Conservation (phyloP, 148 eudicot species). For the Diospyros lotus region DNA sequence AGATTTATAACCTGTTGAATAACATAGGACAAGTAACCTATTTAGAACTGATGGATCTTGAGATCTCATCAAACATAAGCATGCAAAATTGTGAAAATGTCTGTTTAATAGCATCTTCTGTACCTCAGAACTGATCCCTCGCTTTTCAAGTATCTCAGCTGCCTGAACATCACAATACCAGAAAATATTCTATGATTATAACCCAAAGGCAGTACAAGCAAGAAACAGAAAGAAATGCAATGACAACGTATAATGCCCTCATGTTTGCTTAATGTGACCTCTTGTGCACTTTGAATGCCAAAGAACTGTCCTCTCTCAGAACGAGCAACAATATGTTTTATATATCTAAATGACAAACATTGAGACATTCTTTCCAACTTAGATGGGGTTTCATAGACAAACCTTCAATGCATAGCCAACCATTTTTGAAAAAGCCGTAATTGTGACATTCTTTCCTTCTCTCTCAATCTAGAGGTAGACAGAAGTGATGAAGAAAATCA, state of each 20-base stretch:
- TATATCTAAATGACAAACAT: not conserved
- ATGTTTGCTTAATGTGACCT: not conserved
- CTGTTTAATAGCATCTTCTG: not conserved
- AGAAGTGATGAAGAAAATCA: not conserved
- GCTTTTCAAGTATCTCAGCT: slow-evolving; percentile 55
- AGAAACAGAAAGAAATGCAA: not conserved
- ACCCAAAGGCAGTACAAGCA: not conserved
- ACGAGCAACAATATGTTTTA: not conserved
- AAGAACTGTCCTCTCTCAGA: not conserved
- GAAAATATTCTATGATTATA: not conserved
- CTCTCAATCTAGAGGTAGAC: slow-evolving; percentile 24
- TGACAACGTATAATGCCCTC: not conserved
- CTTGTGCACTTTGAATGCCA: not conserved
- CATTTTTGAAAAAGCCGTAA: slow-evolving; percentile 42
- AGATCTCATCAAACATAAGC: too few species aligned
- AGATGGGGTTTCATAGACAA: slow-evolving; percentile 5
- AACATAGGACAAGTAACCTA: not conserved
- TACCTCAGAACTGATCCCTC: slow-evolving; percentile 60
- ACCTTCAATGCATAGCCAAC: slow-evolving; percentile 44
- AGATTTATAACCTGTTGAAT: slow-evolving; percentile 65
- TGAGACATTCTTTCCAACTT: not conserved
- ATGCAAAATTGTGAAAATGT: not conserved
- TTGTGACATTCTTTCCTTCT: slow-evolving; percentile 44
- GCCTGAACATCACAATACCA: slow-evolving; percentile 35
- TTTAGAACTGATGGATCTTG: not conserved